phyloP scores from a whole-genome alignment of 2,329 filamentous ascomycete species.

The Claviceps sorghi region DNA sequence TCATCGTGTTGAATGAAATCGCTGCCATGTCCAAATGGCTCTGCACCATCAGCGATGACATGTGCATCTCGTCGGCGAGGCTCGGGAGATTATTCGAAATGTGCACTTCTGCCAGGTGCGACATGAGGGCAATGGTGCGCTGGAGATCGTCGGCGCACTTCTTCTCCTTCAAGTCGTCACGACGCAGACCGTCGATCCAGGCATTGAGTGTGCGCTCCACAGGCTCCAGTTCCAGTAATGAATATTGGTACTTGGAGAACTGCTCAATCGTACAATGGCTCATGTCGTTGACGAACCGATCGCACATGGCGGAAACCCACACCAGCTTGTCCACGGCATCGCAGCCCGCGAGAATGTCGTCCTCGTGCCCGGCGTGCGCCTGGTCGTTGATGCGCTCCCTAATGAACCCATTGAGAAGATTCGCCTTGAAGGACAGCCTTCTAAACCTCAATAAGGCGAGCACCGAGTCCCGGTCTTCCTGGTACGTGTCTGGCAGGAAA shows the following conservation, averaged over 20 bases:
- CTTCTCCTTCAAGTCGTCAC: slow-evolving; percentile 73
- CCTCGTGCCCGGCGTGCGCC: slow-evolving; percentile 52
- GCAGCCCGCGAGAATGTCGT: slow-evolving; percentile 66
- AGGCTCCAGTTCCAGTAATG: slow-evolving; percentile 75
- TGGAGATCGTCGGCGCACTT: slow-evolving; percentile 71
- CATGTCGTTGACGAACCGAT: slow-evolving; percentile 70
- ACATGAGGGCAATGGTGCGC: slow-evolving; percentile 70
- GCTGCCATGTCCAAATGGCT: slow-evolving; percentile 70
- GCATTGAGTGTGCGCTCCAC: slow-evolving; percentile 79
- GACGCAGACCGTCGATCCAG: slow-evolving; percentile 73
- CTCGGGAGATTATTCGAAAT: slow-evolving; percentile 54
- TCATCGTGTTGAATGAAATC: slow-evolving; percentile 47
- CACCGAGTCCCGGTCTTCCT: slow-evolving; percentile 71
- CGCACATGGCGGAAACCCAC: slow-evolving; percentile 71
- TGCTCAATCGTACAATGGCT: slow-evolving; percentile 62
- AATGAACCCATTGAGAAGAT: slow-evolving; percentile 61
- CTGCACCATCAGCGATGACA: slow-evolving; percentile 62
- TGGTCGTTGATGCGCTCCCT: slow-evolving; percentile 62
- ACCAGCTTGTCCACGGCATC: slow-evolving; percentile 75
- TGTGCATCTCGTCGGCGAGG: slow-evolving; percentile 66
- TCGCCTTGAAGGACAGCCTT: slow-evolving; percentile 76
- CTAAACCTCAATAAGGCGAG: slow-evolving; percentile 78
- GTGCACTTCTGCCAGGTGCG: slow-evolving; percentile 72
- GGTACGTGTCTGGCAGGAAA: slow-evolving; percentile 76
- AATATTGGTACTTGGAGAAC: slow-evolving; percentile 65